Percentiles rank a stretch among this genome's conserved stretches.
These are phyloP conservation scores for Aphanomyces cochlioides DNA, from an alignment of 352 stramenopile genomes.

Conservation along the genomic window DNA sequence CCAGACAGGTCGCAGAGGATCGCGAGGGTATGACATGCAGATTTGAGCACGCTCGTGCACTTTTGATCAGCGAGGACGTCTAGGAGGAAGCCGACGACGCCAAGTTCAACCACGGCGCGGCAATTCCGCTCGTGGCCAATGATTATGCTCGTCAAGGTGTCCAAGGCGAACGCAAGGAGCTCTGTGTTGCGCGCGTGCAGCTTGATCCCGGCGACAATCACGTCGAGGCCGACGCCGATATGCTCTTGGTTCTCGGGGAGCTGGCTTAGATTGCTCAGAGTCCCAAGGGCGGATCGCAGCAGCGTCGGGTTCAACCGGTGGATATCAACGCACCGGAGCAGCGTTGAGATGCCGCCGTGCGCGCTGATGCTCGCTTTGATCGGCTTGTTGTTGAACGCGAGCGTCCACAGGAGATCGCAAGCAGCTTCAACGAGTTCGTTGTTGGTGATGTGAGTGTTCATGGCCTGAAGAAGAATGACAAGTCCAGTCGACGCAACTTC, in stretches of 20 bases:
- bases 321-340: constrained; percentile 23
- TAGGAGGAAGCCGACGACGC: constrained; percentile 37
- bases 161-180: constrained; percentile 47
- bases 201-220: constrained; percentile 34
- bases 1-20: constrained; percentile 46
- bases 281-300: constrained; percentile 45
- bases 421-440: constrained; percentile 38
- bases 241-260: constrained; percentile 44
- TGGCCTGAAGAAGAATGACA: constrained; percentile 42
- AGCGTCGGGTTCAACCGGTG: constrained; percentile 40
- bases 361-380: constrained; percentile 47
- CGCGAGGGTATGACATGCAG: constrained; percentile 42
- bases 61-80: constrained; percentile 26
- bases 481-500: constrained; percentile 47
- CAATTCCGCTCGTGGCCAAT: constrained; percentile 48
- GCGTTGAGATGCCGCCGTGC: constrained; percentile 37
- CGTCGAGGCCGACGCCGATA: constrained; percentile 34
- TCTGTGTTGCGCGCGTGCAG: constrained; percentile 39
- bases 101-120: constrained; percentile 35
- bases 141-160: constrained; percentile 46
- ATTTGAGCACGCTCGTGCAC: constrained; percentile 42
- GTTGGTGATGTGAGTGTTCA: constrained; percentile 40
- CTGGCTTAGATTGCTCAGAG: constrained; percentile 50
- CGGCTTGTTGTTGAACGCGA: constrained; percentile 47
- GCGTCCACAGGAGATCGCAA: constrained; percentile 48